Base-by-base conservation (phyloP, 2,329 filamentous ascomycete species). In the Rhexocercosporidium sp. region DNA sequence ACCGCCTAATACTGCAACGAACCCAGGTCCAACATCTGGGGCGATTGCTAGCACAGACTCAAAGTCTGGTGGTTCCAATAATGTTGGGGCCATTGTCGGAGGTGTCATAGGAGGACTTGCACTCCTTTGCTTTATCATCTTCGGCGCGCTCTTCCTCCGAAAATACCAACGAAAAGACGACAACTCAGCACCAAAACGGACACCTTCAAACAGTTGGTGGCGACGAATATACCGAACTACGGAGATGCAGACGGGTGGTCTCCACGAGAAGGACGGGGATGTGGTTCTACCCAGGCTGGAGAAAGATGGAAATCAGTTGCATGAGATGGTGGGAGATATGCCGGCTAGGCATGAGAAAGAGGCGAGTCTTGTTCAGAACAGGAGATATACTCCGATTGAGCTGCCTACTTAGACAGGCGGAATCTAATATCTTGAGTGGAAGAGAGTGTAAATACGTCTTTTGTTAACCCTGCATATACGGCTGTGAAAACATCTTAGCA, bases 21-120 rank as follows among this genome's bases (percentile, higher is more conserved):
- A 8, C 29, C 31, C 53, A 56, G 31, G 31, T 12, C n/a, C 53
- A 6, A 37, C 53, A 39, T 20, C 31, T 37, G 53, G 29, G 3
- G 9, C 66, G 49, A 67, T 66, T 41, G 49, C 65, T 34, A 57
- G 34, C 39, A 29, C 62, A 18, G 41, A 34, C 18, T 51, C 66
- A 8, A 31, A 44, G 39, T 11, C 62, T 7, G 22, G 54, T 22
- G 25, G 31, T 20, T 59, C 62, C 27, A 77, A 72, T 60, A 77
- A 77, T 57, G 76, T 68, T 1, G 75, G 75, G 6, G 73, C 74
- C 31, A 80, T 80, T 41, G 69, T 79, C 12, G 78, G 78, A 6
- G 79, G 77, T 5, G 74, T 77, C 2, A 64, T 81, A 14, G 78
- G 77, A 7, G 77, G 78, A 1, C 64, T 80, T 1, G 78, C 74